Evolutionary conservation across 2,329 filamentous ascomycete species (phyloP).

Genomic region (Penicillium sp.): DNA sequence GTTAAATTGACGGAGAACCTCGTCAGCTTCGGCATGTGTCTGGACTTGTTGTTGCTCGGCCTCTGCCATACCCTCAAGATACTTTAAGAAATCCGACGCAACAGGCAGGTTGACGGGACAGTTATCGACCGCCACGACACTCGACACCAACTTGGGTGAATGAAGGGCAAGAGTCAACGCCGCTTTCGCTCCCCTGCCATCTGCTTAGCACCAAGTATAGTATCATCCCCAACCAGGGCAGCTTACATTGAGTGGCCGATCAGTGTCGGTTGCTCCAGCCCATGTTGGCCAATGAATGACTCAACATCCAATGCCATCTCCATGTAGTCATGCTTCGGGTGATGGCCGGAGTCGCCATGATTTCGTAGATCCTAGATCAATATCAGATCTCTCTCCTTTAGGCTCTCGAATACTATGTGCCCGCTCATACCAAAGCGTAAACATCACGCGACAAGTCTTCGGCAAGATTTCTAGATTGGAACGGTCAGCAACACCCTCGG

Average conservation of each 20-base stretch:
- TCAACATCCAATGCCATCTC: constrained; percentile 29
- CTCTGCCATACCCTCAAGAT: constrained; percentile 41
- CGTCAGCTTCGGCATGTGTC: constrained; percentile 12
- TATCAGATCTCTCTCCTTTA: neutral
- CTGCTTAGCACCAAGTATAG: neutral
- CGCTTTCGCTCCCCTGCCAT: constrained; percentile 20
- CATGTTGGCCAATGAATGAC: constrained; percentile 21
- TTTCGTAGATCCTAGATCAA: constrained; percentile 74
- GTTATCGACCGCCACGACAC: constrained; percentile 29
- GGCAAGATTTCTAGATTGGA: constrained; percentile 6
- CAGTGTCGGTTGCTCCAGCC: constrained; percentile 12
- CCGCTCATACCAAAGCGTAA: constrained; percentile 23
- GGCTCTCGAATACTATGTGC: neutral
- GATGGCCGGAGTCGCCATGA: constrained; percentile 84
- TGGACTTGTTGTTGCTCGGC: neutral
- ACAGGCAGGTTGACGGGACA: constrained; percentile 22
- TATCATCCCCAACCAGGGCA: neutral
- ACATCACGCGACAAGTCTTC: constrained; percentile 10
- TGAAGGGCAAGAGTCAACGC: constrained; percentile 25
- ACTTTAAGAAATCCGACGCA: constrained; percentile 42
- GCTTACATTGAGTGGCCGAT: constrained; percentile 18
- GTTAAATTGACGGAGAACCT: constrained; percentile 4
- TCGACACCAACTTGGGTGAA: constrained; percentile 19
- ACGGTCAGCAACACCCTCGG: neutral
- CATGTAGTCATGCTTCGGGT: constrained; percentile 24